These are phyloP conservation scores for Haematococcus lacustris DNA, from an alignment of 139 green algal species.

Conservation along the genomic window DNA sequence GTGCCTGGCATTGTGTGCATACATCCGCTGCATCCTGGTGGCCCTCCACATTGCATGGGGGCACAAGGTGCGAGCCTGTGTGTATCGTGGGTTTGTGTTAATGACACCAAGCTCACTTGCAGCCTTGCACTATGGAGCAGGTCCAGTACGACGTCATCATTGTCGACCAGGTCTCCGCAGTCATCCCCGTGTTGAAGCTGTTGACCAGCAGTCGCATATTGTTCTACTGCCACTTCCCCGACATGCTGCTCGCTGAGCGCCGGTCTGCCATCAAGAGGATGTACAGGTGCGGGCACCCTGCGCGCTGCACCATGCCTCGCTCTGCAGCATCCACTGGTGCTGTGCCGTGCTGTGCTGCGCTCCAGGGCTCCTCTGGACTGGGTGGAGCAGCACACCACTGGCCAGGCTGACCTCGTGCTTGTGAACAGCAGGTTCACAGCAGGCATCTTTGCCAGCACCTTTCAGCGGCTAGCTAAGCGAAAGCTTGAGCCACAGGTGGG, in stretches of 20 bases:
- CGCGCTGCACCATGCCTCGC: too few species aligned
- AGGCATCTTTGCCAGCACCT: constrained; percentile 76
- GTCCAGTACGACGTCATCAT: constrained; percentile 72
- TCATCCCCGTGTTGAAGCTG: constrained; percentile 67
- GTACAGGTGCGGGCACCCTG: constrained; percentile 7
- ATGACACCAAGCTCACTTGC: not conserved
- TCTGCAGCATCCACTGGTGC: not conserved
- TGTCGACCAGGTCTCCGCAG: constrained; percentile 72
- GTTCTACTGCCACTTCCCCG: constrained; percentile 99
- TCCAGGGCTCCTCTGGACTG: constrained; percentile 63
- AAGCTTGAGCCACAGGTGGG: constrained; percentile 36
- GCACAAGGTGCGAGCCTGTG: not conserved
- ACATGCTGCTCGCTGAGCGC: constrained; percentile 74
- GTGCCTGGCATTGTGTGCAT: constrained; percentile 75
- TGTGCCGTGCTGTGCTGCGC: not conserved
- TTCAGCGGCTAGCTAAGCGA: constrained; percentile 29
- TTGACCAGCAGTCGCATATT: constrained; percentile 56
- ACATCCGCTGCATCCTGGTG: constrained; percentile 70
- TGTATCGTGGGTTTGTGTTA: not conserved
- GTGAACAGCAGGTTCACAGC: constrained; percentile 93
- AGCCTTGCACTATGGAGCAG: not conserved
- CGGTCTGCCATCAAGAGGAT: constrained; percentile 30
- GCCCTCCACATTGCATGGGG: constrained; percentile 61
- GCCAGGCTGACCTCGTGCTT: constrained; percentile 62
- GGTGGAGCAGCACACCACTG: constrained; percentile 79